These are phyloP conservation scores for Rhynchospora breviuscula DNA, from an alignment of 176 grass and related monocot genomes.

Conservation along the genomic window DNA sequence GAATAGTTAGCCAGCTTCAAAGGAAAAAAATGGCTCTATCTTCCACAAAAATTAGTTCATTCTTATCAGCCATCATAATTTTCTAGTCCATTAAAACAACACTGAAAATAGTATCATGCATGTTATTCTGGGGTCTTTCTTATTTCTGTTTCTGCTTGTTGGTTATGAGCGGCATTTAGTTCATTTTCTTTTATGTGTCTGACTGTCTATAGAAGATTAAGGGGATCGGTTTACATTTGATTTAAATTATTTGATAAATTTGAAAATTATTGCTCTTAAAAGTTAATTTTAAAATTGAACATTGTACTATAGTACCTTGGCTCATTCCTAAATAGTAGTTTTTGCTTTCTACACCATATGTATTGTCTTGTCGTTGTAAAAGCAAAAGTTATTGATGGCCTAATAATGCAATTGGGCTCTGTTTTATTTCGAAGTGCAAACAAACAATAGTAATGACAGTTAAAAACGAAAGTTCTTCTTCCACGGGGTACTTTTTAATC, in stretches of 20 bases:
- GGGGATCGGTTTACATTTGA: no score
- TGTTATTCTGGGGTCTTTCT: not conserved
- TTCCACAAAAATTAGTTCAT: not conserved
- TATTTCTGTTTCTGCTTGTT: not conserved
- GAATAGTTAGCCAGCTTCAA: not conserved
- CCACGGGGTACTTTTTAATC: not conserved
- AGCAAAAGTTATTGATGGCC: not conserved
- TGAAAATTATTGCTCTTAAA: no score
- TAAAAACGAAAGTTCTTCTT: not conserved
- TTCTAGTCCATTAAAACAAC: not conserved
- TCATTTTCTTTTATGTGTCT: no score
- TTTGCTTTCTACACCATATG: not conserved
- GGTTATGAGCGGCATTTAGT: no score
- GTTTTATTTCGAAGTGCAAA: not conserved
- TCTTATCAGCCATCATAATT: not conserved
- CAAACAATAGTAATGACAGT: not conserved
- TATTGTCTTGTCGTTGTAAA: not conserved
- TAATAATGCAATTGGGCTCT: not conserved
- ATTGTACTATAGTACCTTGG: no score
- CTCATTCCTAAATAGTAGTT: not conserved
- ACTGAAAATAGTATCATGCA: not conserved
- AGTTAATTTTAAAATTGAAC: no score
- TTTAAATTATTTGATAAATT: no score
- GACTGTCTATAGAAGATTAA: no score
- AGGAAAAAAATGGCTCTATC: not conserved